Evolutionary conservation across 192 early-diverging fungal species (phyloP), one percentile per base, ranked within the genome.

Genomic region (Entophlyctis helioformis): DNA sequence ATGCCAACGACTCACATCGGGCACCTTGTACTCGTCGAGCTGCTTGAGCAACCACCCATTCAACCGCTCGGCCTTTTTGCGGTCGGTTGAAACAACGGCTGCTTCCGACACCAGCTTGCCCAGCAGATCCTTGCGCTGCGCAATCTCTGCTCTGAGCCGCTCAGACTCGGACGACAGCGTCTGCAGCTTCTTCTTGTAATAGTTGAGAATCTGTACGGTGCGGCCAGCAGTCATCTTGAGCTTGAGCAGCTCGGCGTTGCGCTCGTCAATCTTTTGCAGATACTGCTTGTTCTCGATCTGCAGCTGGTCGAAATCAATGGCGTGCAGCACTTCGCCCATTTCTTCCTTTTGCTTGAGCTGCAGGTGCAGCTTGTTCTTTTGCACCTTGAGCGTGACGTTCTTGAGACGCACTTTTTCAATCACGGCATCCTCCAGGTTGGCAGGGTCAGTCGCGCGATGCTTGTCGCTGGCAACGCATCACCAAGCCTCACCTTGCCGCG

Each of bases 281-380:
- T 78, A 78, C 50, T 78, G 75, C 37, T 77, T 72, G 56, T 78
- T 78, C 39, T 78, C 75, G 34, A 78, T 78, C 48, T 78, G 74
- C 12, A 78, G 59, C 59, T 78, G 75, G 44, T 78, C 75, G 51
- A 78, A 78, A 44, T 78, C 75, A 44, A 78, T 78, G 11, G 74
- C 75, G 44, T 78, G 75, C 21, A 78, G 50, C 9, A 78, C 75
- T 54, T 78, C 75, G 37, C 75, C 75, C 75, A 78, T 78, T 56
- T 78, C 75, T 47, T 78, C 75, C 37, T 78, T 78, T 51, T 78
- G 75, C 46, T 78, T 73, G n/a, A 78, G 59, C 41, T 78, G 75
- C 15, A 74, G 57, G 39, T 70, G 67, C 15, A 78, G 55, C 46
- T 78, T 78, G 57, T 78, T 76, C 41, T 77, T 77, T 39, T 76